A percentile compares a stretch with the other conserved stretches of the same genome.
phyloP scores from a whole-genome alignment of 768 basidiomycete species.

The Termitomyces sp. region DNA sequence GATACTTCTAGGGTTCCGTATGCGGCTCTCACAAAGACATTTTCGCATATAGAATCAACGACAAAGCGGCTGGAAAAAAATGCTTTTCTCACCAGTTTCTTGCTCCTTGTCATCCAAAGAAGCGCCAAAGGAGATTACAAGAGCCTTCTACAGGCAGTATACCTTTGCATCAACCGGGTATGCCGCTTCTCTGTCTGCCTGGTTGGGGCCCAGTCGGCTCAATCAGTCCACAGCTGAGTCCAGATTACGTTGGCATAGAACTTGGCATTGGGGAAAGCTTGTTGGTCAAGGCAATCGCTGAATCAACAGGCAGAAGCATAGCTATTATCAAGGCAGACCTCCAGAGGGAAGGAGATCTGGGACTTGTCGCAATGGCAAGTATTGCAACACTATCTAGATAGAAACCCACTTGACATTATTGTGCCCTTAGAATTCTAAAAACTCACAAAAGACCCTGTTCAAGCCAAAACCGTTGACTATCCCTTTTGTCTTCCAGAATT shows the following conservation, averaged over 20 bases:
- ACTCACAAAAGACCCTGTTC: constrained; percentile 89
- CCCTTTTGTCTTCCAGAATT: constrained; percentile 82
- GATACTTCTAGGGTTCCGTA: constrained; percentile 74
- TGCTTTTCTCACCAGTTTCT: constrained; percentile 81
- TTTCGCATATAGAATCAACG: constrained; percentile 87
- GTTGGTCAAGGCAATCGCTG: constrained; percentile 91
- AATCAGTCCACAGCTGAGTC: constrained; percentile 61
- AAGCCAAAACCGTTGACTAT: constrained; percentile 91
- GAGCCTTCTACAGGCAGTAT: constrained; percentile 84
- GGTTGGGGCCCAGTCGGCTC: background rate
- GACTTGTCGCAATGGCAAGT: constrained; percentile 90
- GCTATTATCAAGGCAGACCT: constrained; percentile 85
- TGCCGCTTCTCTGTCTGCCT: constrained; percentile 17
- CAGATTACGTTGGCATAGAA: constrained; percentile 94
- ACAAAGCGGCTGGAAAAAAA: constrained; percentile 95
- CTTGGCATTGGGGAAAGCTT: constrained; percentile 95
- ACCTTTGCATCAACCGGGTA: constrained; percentile 96
- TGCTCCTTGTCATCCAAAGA: constrained; percentile 85
- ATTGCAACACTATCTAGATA: constrained; percentile 1
- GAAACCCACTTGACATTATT: background rate
- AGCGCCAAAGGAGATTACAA: constrained; percentile 71
- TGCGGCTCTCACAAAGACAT: constrained; percentile 85
- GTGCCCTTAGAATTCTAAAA: constrained; percentile 78
- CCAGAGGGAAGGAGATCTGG: constrained; percentile 93
- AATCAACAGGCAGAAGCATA: constrained; percentile 88